phyloP scores from a whole-genome alignment of 2,329 filamentous ascomycete genomes.

The Fusarium beomiforme region DNA sequence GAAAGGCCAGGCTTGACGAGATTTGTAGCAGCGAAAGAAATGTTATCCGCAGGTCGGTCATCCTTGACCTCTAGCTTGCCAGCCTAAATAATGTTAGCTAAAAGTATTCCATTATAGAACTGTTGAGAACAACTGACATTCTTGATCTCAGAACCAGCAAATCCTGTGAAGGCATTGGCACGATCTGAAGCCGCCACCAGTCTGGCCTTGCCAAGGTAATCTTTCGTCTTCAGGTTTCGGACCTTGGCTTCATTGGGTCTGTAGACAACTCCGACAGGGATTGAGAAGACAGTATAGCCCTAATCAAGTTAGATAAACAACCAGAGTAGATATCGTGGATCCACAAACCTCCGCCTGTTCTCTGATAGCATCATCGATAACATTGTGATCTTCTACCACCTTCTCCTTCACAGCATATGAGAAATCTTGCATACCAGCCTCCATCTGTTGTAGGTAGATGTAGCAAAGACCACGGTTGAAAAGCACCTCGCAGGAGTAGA shows the following conservation, averaged over 20 bases:
- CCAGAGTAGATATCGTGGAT: neutral
- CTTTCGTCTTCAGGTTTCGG: slow-evolving; percentile 96
- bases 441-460: slow-evolving; percentile 93
- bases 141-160: slow-evolving; percentile 81
- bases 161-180: slow-evolving; percentile 83
- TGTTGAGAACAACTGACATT: slow-evolving; percentile 60
- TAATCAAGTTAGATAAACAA: slow-evolving; percentile 52
- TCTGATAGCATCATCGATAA: slow-evolving; percentile 95
- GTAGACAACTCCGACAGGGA: slow-evolving; percentile 94
- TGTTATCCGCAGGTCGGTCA: slow-evolving; percentile 82
- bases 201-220: slow-evolving; percentile 96
- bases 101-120: neutral
- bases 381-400: slow-evolving; percentile 93
- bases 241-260: slow-evolving; percentile 97
- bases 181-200: slow-evolving; percentile 89
- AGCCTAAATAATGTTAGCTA: slow-evolving; percentile 51
- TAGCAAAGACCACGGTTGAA: slow-evolving; percentile 98
- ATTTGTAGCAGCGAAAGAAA: slow-evolving; percentile 93
- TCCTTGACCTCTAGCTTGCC: slow-evolving; percentile 70
- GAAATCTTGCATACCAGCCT: slow-evolving; percentile 90
- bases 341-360: slow-evolving; percentile 85
- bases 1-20: slow-evolving; percentile 87
- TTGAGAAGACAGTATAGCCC: slow-evolving; percentile 99
- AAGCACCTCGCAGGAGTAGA: slow-evolving; percentile 96
- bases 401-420: slow-evolving; percentile 94